Conservation (phyloP, 2,329 filamentous ascomycete species). For the Xylariaceae sp. region DNA sequence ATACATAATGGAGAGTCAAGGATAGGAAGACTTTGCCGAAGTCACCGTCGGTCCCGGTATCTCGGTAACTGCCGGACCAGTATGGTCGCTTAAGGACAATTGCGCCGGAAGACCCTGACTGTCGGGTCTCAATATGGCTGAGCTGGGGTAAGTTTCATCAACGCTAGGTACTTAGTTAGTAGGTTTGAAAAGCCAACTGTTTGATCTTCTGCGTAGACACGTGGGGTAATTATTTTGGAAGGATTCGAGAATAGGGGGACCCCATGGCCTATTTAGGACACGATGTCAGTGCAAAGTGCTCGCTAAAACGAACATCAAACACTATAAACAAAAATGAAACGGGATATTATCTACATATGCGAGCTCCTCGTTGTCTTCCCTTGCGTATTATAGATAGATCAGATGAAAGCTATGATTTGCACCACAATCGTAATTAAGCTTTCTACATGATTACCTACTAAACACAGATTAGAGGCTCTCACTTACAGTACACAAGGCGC, state of each 20-base stretch:
- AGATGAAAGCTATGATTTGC: constrained; percentile 11
- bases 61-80: not conserved
- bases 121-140: not conserved
- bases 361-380: too few relatives aligned
- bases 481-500: not conserved
- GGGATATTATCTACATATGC: constrained; percentile 12
- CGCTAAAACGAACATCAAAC: constrained; percentile 27
- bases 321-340: constrained; percentile 27
- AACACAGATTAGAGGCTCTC: too few relatives aligned
- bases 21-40: not conserved
- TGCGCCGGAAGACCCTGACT: not conserved
- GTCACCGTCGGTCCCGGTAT: not conserved
- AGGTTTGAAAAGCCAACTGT: not conserved
- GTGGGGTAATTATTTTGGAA: constrained; percentile 8
- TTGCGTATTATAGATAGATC: too few relatives aligned
- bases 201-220: not conserved
- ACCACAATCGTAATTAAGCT: not conserved
- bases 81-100: not conserved
- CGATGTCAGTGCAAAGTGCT: constrained; percentile 2
- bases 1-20: not conserved
- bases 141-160: constrained; percentile 12
- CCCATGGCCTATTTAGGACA: constrained; percentile 1
- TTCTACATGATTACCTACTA: not conserved
- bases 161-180: too few relatives aligned
- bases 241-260: constrained; percentile 8